phyloP scores from a whole-genome alignment of 768 basidiomycete species.

The Boletus pseudo-olivaceus region DNA sequence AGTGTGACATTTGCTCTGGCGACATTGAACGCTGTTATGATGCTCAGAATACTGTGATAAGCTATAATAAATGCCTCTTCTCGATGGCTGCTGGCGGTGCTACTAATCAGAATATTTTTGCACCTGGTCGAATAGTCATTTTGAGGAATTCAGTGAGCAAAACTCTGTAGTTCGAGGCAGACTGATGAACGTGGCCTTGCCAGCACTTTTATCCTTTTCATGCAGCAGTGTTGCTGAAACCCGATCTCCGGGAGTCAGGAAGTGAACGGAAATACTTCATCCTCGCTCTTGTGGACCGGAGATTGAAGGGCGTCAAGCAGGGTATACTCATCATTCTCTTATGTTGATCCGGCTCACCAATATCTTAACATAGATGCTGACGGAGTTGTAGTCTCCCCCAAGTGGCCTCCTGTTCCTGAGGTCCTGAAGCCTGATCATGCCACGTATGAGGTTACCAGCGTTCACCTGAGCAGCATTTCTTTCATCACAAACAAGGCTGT shows the following conservation, averaged over 20 bases:
- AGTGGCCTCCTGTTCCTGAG: slow-evolving; percentile 66
- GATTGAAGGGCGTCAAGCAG: slow-evolving; percentile 50
- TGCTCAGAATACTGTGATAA: slow-evolving; percentile 55
- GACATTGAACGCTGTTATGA: slow-evolving; percentile 83
- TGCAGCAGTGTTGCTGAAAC: slow-evolving; percentile 68
- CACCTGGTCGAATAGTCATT: slow-evolving; percentile 76
- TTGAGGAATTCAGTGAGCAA: slow-evolving; percentile 72
- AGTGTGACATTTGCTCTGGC: slow-evolving; percentile 62
- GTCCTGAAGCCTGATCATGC: slow-evolving; percentile 46
- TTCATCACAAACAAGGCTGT: slow-evolving; percentile 66
- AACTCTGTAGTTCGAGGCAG: neutral
- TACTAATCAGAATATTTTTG: slow-evolving; percentile 65
- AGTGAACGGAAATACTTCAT: slow-evolving; percentile 60
- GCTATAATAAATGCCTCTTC: slow-evolving; percentile 60
- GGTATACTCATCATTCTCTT: slow-evolving; percentile 37
- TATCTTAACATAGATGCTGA: slow-evolving; percentile 48
- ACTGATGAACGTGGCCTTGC: neutral
- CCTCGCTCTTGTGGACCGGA: slow-evolving; percentile 65
- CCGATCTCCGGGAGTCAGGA: slow-evolving; percentile 49
- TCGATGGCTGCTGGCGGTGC: slow-evolving; percentile 54
- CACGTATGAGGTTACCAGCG: slow-evolving; percentile 61
- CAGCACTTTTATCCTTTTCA: slow-evolving; percentile 77
- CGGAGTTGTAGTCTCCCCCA: slow-evolving; percentile 57
- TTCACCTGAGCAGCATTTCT: slow-evolving; percentile 71
- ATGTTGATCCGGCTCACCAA: neutral